These are phyloP conservation scores for Achaetomiella virescens DNA, from an alignment of 495 filamentous ascomycete species.

Conservation along the genomic window DNA sequence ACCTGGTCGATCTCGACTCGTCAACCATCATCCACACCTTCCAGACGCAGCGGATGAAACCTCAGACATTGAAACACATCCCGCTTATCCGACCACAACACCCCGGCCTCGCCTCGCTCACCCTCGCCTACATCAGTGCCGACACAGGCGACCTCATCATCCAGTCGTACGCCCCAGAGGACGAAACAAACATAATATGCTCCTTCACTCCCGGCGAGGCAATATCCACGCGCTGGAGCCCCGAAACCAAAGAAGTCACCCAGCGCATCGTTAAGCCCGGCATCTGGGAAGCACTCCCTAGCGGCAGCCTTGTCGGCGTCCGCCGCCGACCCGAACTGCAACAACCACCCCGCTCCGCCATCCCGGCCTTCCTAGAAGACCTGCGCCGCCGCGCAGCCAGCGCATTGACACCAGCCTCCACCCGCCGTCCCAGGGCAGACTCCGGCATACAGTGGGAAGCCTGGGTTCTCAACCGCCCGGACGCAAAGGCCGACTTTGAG, in stretches of 20 bases:
- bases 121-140: conserved; percentile 46
- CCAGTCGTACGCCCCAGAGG: conserved; percentile 48
- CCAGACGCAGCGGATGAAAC: conserved; percentile 48
- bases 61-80: conserved; percentile 46
- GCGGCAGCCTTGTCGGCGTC: conserved; percentile 46
- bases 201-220: conserved; percentile 29
- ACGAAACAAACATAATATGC: conserved; percentile 37
- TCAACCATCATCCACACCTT: conserved; percentile 51
- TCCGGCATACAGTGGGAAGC: conserved; percentile 49
- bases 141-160: conserved; percentile 50
- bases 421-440: neutral
- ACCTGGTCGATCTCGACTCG: conserved; percentile 48
- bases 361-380: neutral
- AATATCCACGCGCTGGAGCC: conserved; percentile 29
- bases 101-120: conserved; percentile 44
- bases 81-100: conserved; percentile 41
- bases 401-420: neutral
- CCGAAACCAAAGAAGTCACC: conserved; percentile 28
- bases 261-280: conserved; percentile 43
- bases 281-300: conserved; percentile 40
- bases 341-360: neutral
- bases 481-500: conserved; percentile 33
- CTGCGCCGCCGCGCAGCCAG: neutral
- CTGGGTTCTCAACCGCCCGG: conserved; percentile 53
- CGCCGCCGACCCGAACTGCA: conserved; percentile 18